Conservation (phyloP, 352 stramenopile species). For the Thalassiosira mediterranea region DNA sequence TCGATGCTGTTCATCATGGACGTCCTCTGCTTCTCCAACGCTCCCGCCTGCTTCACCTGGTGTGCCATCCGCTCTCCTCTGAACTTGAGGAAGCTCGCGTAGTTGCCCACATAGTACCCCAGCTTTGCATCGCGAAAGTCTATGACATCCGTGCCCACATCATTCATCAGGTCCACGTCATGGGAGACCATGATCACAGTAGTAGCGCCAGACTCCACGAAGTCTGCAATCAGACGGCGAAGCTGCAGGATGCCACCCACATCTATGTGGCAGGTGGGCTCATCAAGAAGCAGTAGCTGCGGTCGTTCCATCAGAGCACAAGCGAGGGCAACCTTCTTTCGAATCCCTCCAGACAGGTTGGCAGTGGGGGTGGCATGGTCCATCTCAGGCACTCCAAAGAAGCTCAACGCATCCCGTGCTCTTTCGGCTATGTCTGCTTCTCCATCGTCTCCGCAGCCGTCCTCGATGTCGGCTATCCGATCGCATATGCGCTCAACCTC, state of each 20-base stretch:
- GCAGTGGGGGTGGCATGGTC: slow-evolving; percentile 25
- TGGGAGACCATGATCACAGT: slow-evolving; percentile 80
- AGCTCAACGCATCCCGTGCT: slow-evolving; percentile 44
- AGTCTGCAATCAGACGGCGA: slow-evolving; percentile 93
- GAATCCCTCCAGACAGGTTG: slow-evolving; percentile 57
- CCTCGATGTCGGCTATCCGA: slow-evolving; percentile 65
- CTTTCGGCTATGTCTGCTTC: slow-evolving; percentile 22
- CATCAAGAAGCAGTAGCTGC: slow-evolving; percentile 93
- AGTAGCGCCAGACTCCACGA: slow-evolving; percentile 57
- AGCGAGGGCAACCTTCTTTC: slow-evolving; percentile 84
- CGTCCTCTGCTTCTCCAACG: slow-evolving; percentile 69
- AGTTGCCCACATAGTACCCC: slow-evolving; percentile 77
- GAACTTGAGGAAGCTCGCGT: slow-evolving; percentile 56
- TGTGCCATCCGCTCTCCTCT: slow-evolving; percentile 55
- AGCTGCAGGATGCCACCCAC: slow-evolving; percentile 92
- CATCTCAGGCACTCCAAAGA: slow-evolving; percentile 51
- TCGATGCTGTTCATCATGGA: slow-evolving; percentile 63
- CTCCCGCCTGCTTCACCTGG: slow-evolving; percentile 45
- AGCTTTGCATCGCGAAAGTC: slow-evolving; percentile 63
- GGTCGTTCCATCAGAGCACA: slow-evolving; percentile 93
- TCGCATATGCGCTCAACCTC: slow-evolving; percentile 65
- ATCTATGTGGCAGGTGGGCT: slow-evolving; percentile 96
- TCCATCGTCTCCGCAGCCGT: slow-evolving; percentile 32
- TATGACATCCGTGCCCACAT: slow-evolving; percentile 77
- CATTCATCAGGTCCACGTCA: slow-evolving; percentile 79